Evolutionary conservation across 1,284 basidiomycete species (phyloP).

Genomic region (Paramarasmius palmivorus): DNA sequence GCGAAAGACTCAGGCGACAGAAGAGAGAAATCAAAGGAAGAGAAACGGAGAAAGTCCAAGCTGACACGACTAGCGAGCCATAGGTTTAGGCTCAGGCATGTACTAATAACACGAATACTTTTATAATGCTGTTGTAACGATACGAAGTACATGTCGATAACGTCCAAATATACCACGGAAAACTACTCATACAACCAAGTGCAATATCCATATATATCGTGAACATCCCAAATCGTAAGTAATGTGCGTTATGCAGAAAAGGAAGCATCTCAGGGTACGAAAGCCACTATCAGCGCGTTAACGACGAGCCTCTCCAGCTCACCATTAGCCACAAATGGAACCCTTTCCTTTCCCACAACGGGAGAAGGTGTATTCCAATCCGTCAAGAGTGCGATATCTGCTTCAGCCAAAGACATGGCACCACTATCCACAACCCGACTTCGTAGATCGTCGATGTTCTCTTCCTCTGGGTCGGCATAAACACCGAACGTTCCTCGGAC

Average conservation of each 20-base stretch:
- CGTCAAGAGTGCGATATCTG: conserved; percentile 61
- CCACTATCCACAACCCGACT: conserved; percentile 65
- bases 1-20: conserved; percentile 43
- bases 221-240: not conserved
- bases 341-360: conserved; percentile 61
- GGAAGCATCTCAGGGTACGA: conserved; percentile 46
- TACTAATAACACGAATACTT: too few species aligned
- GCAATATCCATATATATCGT: too few species aligned
- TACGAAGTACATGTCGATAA: too few species aligned
- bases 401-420: conserved; percentile 59
- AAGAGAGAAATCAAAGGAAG: conserved; percentile 34
- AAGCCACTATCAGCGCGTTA: conserved; percentile 69
- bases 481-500: conserved; percentile 48
- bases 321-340: conserved; percentile 65
- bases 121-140: too few species aligned
- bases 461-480: conserved; percentile 36
- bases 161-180: too few species aligned
- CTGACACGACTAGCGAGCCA: too few species aligned
- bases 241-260: too few species aligned
- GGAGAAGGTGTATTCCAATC: conserved; percentile 48
- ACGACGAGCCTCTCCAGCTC: conserved; percentile 73
- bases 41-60: too few species aligned
- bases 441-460: conserved; percentile 49
- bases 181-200: too few species aligned
- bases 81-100: too few species aligned